A percentile compares a stretch with the other conserved stretches of the same genome.
These are phyloP conservation scores for Rhododendron simsii DNA, from an alignment of 148 eudicot genomes.

Conservation along the genomic window DNA sequence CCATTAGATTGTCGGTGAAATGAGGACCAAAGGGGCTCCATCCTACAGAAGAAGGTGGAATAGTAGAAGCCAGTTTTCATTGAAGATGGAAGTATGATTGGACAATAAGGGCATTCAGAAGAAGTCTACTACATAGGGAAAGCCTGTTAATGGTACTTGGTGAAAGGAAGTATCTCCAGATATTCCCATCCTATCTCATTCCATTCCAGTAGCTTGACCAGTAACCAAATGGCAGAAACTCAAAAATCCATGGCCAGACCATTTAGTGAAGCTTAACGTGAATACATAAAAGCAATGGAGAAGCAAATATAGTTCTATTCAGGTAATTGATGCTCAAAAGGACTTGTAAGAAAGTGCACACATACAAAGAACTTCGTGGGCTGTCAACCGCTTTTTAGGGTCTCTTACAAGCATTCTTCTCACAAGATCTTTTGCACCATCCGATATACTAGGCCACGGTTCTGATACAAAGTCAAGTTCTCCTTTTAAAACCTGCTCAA, in stretches of 20 bases:
- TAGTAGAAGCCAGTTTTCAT: not conserved
- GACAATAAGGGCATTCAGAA: not conserved
- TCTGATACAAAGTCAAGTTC: conserved; percentile 39
- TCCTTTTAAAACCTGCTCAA: conserved; percentile 36
- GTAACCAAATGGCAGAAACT: not conserved
- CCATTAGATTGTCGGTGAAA: not conserved
- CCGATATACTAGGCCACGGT: conserved; percentile 42
- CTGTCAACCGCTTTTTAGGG: conserved; percentile 29
- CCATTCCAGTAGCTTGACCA: not conserved
- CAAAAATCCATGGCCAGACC: not conserved
- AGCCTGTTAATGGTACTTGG: not conserved
- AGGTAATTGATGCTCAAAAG: not conserved
- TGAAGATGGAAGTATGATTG: not conserved
- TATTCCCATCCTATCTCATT: not conserved
- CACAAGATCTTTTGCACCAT: conserved; percentile 35
- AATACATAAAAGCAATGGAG: not conserved
- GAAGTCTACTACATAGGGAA: not conserved
- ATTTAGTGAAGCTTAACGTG: not conserved
- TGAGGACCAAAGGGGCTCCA: not conserved
- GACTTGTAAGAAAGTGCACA: not conserved
- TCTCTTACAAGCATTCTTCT: conserved; percentile 36
- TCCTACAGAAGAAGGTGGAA: not conserved
- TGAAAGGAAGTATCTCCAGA: not conserved
- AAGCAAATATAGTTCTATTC: not conserved
- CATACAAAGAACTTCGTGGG: conserved; percentile 40